Percentiles rank a stretch among this genome's conserved stretches.
Conservation (phyloP, 2,329 filamentous ascomycete species). For the Ceratocystis cacaofunesta region DNA sequence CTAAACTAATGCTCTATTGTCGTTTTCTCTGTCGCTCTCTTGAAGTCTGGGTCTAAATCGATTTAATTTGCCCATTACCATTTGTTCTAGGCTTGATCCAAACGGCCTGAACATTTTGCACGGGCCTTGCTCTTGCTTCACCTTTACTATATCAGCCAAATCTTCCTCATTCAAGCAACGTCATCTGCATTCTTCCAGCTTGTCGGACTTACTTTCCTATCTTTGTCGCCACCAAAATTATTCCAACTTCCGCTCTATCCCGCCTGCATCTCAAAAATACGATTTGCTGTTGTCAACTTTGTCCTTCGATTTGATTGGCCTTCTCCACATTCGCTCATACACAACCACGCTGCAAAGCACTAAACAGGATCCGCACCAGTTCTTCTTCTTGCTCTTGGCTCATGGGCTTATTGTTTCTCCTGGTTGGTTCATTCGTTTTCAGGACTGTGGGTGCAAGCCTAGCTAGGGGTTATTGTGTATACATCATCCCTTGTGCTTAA, state of each 20-base stretch:
- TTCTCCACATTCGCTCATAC: neutral
- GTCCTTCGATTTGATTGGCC: neutral
- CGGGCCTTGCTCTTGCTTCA: neutral
- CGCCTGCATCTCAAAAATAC: neutral
- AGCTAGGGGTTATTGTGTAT: neutral
- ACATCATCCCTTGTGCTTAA: neutral
- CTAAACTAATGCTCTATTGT: neutral
- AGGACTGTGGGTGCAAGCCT: neutral
- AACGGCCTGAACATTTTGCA: neutral
- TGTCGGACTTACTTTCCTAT: neutral
- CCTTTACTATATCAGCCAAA: neutral
- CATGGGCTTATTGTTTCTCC: slow-evolving; percentile 2
- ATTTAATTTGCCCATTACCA: neutral
- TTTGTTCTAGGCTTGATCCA: neutral
- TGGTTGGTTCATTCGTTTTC: neutral
- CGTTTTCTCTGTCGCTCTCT: too few relatives aligned
- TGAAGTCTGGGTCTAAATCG: too few relatives aligned
- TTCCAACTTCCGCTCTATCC: neutral
- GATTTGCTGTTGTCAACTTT: neutral
- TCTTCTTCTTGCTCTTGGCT: neutral
- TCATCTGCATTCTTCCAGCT: neutral
- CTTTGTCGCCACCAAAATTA: neutral
- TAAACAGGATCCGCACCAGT: neutral
- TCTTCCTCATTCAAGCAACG: neutral
- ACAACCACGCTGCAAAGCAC: neutral